Evolutionary conservation across 78 protist genomes (phyloP).

Genomic region (Paratrimastix pyriformis): DNA sequence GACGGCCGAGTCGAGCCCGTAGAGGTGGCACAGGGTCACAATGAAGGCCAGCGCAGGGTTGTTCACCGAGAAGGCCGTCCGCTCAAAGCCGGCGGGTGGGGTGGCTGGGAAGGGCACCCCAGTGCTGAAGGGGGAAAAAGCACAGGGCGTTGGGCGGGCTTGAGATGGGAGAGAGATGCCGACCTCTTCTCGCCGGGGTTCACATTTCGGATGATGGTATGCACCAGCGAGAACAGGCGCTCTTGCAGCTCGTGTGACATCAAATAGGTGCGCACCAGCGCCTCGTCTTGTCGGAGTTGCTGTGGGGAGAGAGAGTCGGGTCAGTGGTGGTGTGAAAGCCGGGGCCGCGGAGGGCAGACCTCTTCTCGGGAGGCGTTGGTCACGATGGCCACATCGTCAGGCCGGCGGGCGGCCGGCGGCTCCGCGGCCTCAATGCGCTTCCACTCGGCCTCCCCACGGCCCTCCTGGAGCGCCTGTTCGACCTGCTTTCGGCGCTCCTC

Average conservation of each 20-base stretch:
- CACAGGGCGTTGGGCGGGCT: conserved; percentile 8
- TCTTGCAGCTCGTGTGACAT: neutral
- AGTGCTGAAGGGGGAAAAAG: no score
- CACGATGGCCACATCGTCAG: no score
- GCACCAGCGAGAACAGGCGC: neutral
- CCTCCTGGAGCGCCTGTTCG: no score
- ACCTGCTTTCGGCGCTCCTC: no score
- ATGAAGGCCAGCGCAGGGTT: conserved; percentile 19
- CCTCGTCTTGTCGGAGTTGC: no score
- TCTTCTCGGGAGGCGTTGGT: no score
- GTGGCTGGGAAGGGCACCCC: no score
- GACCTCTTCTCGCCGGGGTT: neutral
- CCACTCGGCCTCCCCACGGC: neutral
- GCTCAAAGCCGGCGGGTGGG: no score
- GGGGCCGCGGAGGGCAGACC: no score
- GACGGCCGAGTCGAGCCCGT: neutral
- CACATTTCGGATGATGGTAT: neutral
- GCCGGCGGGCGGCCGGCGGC: neutral
- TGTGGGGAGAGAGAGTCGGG: no score
- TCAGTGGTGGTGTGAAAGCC: no score
- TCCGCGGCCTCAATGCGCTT: neutral
- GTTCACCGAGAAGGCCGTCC: conserved; percentile 6
- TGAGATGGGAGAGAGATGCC: conserved; percentile 4
- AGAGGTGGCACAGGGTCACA: neutral
- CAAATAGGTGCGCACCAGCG: neutral